A percentile compares a stretch with the other conserved stretches of the same genome.
Evolutionary conservation across 257 asterid genomes (phyloP).

Genomic region (Petrea volubilis): DNA sequence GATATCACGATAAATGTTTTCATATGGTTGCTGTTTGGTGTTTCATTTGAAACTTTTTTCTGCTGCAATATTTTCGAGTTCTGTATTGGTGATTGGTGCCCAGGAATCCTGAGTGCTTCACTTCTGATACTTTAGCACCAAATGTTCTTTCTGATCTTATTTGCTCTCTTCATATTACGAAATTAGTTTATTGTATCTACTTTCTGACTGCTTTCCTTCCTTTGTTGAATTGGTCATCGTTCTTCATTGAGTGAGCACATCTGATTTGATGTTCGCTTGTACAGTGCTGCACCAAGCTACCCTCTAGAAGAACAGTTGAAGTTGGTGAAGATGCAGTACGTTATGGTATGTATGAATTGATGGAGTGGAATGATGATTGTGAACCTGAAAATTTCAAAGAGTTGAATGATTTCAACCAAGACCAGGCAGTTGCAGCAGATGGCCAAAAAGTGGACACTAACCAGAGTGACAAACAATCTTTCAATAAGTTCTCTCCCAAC

Average conservation of each 20-base stretch:
- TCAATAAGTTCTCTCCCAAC: conserved; percentile 18
- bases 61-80: conserved; percentile 10
- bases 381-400: conserved; percentile 24
- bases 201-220: background rate
- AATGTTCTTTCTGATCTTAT: background rate
- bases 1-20: background rate
- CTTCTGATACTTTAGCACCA: no score
- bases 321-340: conserved; percentile 37
- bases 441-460: conserved; percentile 2
- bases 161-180: background rate
- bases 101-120: background rate
- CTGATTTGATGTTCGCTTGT: conserved; percentile 46
- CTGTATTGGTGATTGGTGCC: background rate
- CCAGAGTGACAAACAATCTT: conserved; percentile 26
- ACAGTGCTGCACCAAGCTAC: conserved; percentile 50
- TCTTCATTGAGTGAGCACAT: conserved; percentile 33
- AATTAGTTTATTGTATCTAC: background rate
- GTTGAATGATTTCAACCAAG: conserved; percentile 5
- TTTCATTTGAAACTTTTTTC: background rate
- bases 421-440: conserved; percentile 17
- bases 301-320: conserved; percentile 45
- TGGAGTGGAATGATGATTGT: conserved; percentile 31
- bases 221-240: no score
- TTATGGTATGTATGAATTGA: conserved; percentile 28
- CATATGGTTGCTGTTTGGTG: conserved; percentile 8